Conservation (phyloP, 345 rosid genomes). For the Lumnitzera racemosa region DNA sequence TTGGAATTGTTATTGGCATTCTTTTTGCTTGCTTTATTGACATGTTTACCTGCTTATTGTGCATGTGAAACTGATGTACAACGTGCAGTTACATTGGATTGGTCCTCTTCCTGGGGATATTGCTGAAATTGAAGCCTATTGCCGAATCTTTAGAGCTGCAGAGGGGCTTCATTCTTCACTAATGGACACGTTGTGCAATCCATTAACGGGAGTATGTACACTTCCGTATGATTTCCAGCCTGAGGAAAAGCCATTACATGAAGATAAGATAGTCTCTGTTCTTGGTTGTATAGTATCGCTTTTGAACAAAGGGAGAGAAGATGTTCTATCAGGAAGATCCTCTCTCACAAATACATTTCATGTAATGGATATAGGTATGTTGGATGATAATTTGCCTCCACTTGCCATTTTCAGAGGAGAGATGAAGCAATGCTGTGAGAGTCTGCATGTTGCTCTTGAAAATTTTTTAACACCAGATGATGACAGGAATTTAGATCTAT, state of each 20-base stretch:
- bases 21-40: background rate
- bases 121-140: constrained; percentile 95
- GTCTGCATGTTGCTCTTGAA: constrained; percentile 89
- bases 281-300: constrained; percentile 90
- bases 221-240: constrained; percentile 67
- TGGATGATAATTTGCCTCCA: constrained; percentile 76
- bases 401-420: constrained; percentile 84
- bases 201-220: constrained; percentile 82
- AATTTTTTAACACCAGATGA: constrained; percentile 70
- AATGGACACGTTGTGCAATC: constrained; percentile 94
- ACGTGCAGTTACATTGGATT: constrained; percentile 68
- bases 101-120: constrained; percentile 97
- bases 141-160: constrained; percentile 85
- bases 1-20: background rate
- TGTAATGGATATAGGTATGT: constrained; percentile 36
- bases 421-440: constrained; percentile 96
- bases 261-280: constrained; percentile 86
- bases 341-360: constrained; percentile 42
- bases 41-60: background rate
- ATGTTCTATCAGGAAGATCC: constrained; percentile 84
- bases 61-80: constrained; percentile 2
- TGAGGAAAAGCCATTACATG: constrained; percentile 78
- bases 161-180: constrained; percentile 75
- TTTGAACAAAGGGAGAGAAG: constrained; percentile 81
- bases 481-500: constrained; percentile 51